Percentiles rank a stretch among this genome's conserved stretches.
phyloP scores from a whole-genome alignment of 2,329 filamentous ascomycete species.

The Scedosporium minutisporum region DNA sequence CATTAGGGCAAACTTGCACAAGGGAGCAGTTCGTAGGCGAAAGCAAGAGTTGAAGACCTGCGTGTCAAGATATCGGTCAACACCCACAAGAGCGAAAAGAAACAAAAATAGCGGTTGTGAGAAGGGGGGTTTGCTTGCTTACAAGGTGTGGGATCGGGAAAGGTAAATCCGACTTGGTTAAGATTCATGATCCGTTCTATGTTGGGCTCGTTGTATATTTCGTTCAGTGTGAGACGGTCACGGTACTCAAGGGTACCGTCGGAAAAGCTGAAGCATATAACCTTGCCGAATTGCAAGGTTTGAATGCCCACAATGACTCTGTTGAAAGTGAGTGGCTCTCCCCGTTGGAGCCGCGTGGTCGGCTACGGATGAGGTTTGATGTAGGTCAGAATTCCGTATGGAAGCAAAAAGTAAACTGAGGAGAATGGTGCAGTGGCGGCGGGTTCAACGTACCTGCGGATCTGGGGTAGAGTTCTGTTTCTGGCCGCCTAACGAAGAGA shows the following conservation, averaged over 20 bases:
- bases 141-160: conserved; percentile 53
- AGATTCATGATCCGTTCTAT: conserved; percentile 58
- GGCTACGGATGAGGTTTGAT: neutral
- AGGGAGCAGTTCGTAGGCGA: conserved; percentile 53
- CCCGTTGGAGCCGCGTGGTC: conserved; percentile 44
- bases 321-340: conserved; percentile 59
- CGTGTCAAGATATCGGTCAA: conserved; percentile 4
- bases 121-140: conserved; percentile 16
- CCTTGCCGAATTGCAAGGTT: conserved; percentile 59
- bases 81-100: conserved; percentile 10
- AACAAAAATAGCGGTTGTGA: neutral
- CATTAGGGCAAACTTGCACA: conserved; percentile 48
- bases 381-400: neutral
- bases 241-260: conserved; percentile 77
- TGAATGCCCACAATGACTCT: conserved; percentile 63
- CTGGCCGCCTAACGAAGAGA: conserved; percentile 62
- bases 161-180: conserved; percentile 69
- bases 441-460: conserved; percentile 7
- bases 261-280: conserved; percentile 63
- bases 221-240: conserved; percentile 63
- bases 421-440: neutral
- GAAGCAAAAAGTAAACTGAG: neutral
- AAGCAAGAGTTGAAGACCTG: conserved; percentile 49
- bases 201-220: conserved; percentile 55
- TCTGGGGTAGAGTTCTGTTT: conserved; percentile 40